Base-by-base conservation (phyloP, 768 basidiomycete genomes). In the Tricholoma furcatifolium region DNA sequence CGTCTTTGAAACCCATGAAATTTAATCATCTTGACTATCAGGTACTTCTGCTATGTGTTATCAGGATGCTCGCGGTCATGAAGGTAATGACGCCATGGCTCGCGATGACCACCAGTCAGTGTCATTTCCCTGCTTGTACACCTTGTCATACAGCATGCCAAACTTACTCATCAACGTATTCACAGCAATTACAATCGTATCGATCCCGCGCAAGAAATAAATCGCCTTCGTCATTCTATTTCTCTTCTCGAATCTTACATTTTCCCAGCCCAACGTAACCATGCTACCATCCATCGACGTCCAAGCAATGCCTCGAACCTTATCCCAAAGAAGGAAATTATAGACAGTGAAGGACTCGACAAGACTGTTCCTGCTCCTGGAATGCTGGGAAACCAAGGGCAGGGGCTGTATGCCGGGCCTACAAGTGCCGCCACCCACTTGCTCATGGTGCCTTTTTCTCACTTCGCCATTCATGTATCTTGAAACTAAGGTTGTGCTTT, bases 11-110 rank as follows among this genome's bases (percentile, higher is more conserved):
- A n/a, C 27, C n/a, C 31, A 40, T 18, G 32, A 36, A n/a, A 32
- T 18, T n/a, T 6, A 36, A 17, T 30, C 9, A 43, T 61, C 52
- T 54, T 53, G 24, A 44, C 53, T 59, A 53, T 21, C 63, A 91
- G 89, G 91, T 52, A 92, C 91, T 32, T 82, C 87, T 62, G 82
- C 87, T 32, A 79, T 79, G 61, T 93, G 90, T 72, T 91, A 91
- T 73, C 86, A 89, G 63, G 84, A 87, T 72, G 80, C 79, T 53
- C 74, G 81, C 66, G 84, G 80, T 49, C 82, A 82, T 64, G 88
- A 88, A 53, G 68, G 67, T 56, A 73, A 70, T 48, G 80, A 81
- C 62, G 67, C 72, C 45, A 62, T 73, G 51, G 67, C 72, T 69
- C 84, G 84, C 71, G 75, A 85, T 72, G 84, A 84, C 64, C 74